Percentiles rank a stretch among this genome's conserved stretches.
phyloP scores from a whole-genome alignment of 2,329 filamentous ascomycete species.

The Trichoderma guizhouense region DNA sequence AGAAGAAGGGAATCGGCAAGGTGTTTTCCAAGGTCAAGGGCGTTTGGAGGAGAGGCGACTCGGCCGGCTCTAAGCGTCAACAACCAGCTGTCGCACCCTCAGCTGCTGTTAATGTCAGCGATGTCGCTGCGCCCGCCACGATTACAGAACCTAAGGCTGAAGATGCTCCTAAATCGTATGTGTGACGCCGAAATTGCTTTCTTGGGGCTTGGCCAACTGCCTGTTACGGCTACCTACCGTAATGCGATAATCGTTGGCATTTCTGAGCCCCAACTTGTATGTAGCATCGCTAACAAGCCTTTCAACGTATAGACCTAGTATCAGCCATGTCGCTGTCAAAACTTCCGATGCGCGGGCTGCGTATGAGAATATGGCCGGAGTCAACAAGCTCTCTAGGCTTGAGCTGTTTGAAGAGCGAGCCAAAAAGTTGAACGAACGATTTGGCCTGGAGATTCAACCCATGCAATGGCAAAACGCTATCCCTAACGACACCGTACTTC shows the following conservation, averaged over 20 bases:
- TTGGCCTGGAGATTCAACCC: conserved; percentile 54
- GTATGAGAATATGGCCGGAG: conserved; percentile 32
- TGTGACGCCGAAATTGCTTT: not conserved
- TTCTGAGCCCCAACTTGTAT: not conserved
- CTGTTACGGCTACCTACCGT: not conserved
- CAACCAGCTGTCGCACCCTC: not conserved
- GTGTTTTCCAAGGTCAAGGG: conserved; percentile 50
- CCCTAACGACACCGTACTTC: conserved; percentile 53
- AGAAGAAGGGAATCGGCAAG: conserved; percentile 48
- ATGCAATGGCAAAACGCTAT: conserved; percentile 50
- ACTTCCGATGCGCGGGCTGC: conserved; percentile 27
- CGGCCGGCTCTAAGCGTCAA: conserved; percentile 27
- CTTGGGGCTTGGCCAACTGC: not conserved
- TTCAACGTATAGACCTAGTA: not conserved
- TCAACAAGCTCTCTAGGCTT: conserved; percentile 44
- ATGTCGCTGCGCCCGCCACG: not conserved
- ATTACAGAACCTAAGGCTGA: not conserved
- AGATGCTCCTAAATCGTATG: conserved; percentile 7
- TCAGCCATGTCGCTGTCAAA: not conserved
- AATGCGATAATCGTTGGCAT: not conserved
- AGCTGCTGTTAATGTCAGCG: not conserved
- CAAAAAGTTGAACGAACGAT: conserved; percentile 52
- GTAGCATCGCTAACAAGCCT: not conserved
- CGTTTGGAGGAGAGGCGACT: conserved; percentile 45
- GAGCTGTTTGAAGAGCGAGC: conserved; percentile 56